Percentiles rank a stretch among this genome's conserved stretches.
These are phyloP conservation scores for Alternaria metachromatica DNA, from an alignment of 2,329 filamentous ascomycete species.

Conservation along the genomic window DNA sequence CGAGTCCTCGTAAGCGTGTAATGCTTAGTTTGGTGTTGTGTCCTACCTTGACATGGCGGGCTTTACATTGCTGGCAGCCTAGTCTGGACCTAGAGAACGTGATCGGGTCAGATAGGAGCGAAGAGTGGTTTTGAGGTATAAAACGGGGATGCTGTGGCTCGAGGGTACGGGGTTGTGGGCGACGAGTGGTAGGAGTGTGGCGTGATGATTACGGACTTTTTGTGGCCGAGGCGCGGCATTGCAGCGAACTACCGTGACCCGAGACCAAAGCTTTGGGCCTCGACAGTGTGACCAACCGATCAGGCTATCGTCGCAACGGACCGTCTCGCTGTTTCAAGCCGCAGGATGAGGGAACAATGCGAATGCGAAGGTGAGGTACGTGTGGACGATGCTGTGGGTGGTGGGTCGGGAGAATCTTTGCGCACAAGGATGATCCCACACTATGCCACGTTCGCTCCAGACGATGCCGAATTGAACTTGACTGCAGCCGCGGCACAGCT, in stretches of 20 bases:
- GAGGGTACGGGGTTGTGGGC: constrained; percentile 1
- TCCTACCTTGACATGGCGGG: constrained; percentile 48
- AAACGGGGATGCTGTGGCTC: background rate
- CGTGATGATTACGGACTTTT: constrained; percentile 36
- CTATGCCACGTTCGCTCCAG: constrained; percentile 7
- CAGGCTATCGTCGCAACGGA: constrained; percentile 6
- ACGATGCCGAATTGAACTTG: background rate
- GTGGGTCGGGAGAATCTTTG: constrained; percentile 9
- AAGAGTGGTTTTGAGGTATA: background rate
- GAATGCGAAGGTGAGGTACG: constrained; percentile 12
- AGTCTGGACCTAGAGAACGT: constrained; percentile 24
- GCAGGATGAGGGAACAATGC: constrained; percentile 9
- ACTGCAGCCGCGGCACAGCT: constrained; percentile 2
- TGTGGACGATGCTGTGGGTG: constrained; percentile 10
- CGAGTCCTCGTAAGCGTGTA: constrained; percentile 2
- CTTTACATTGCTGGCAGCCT: constrained; percentile 48
- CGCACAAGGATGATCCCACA: constrained; percentile 4
- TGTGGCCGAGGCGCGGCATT: constrained; percentile 49
- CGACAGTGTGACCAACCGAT: constrained; percentile 11
- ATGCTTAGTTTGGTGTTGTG: background rate
- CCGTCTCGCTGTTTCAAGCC: constrained; percentile 4
- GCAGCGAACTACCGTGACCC: constrained; percentile 8
- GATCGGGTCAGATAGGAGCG: background rate
- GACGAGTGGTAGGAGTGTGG: constrained; percentile 9
- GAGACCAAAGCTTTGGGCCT: constrained; percentile 14